Percentiles rank a stretch among this genome's conserved stretches.
Evolutionary conservation across 2,329 filamentous ascomycete species (phyloP).

Genomic region (Alternaria incomplexa): DNA sequence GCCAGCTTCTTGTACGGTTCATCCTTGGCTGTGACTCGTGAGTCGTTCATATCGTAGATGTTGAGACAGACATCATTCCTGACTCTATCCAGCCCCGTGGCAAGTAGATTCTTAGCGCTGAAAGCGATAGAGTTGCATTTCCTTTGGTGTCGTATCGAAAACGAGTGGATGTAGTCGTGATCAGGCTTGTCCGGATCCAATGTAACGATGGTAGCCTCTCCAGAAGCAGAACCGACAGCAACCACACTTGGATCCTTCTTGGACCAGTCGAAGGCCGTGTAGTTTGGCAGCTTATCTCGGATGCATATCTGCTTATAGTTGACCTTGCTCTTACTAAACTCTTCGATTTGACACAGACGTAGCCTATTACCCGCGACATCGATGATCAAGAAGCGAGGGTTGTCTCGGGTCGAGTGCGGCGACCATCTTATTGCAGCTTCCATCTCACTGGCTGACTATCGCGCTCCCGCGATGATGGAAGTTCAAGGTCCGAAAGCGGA

Average conservation of each 20-base stretch:
- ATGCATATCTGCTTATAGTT: slow-evolving; percentile 61
- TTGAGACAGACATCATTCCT: slow-evolving; percentile 83
- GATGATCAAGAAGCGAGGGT: slow-evolving; percentile 65
- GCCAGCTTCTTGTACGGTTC: slow-evolving; percentile 63
- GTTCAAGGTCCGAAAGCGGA: background rate
- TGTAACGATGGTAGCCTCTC: slow-evolving; percentile 75
- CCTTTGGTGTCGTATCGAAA: slow-evolving; percentile 75
- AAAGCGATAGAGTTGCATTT: slow-evolving; percentile 84
- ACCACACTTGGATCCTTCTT: slow-evolving; percentile 68
- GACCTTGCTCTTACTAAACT: slow-evolving; percentile 47
- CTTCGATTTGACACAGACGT: slow-evolving; percentile 61
- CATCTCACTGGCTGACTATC: slow-evolving; percentile 49
- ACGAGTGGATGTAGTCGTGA: slow-evolving; percentile 61
- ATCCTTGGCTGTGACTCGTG: slow-evolving; percentile 59
- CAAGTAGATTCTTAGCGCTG: slow-evolving; percentile 72
- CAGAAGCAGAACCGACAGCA: slow-evolving; percentile 75
- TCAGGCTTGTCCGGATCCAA: slow-evolving; percentile 67
- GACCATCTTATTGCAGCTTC: slow-evolving; percentile 70
- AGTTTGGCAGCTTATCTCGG: slow-evolving; percentile 63
- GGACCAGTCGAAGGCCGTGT: slow-evolving; percentile 71
- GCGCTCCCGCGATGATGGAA: background rate
- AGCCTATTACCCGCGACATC: slow-evolving; percentile 67
- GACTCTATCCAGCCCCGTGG: slow-evolving; percentile 80
- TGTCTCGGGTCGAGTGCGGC: slow-evolving; percentile 59
- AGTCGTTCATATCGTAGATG: slow-evolving; percentile 75